Percentiles rank a stretch among this genome's conserved stretches.
Conservation (phyloP, 2,329 filamentous ascomycete genomes). For the Cladosporium colombiae region DNA sequence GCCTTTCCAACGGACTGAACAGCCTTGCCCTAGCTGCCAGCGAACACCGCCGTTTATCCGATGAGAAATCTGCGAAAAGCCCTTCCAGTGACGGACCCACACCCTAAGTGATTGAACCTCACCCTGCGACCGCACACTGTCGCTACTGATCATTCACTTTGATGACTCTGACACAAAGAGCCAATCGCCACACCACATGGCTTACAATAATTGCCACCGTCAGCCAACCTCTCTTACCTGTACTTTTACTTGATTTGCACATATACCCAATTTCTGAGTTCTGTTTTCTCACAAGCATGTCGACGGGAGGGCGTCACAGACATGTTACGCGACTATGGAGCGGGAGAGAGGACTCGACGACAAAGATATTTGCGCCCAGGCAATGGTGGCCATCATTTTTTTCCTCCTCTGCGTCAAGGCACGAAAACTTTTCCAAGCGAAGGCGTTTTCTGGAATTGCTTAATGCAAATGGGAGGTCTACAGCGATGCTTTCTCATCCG, state of each 20-base stretch:
- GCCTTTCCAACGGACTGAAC: constrained; percentile 41
- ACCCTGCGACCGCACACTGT: not conserved
- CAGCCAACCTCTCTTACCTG: constrained; percentile 12
- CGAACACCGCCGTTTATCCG: constrained; percentile 36
- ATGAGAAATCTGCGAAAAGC: constrained; percentile 30
- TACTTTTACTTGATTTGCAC: constrained; percentile 20
- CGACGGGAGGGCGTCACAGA: constrained; percentile 17
- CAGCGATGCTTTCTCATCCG: not conserved
- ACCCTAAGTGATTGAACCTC: not conserved
- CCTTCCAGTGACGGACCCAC: constrained; percentile 9
- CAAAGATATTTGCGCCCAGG: not conserved
- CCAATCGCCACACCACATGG: not conserved
- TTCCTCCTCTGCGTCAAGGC: not conserved
- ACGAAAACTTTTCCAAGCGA: not conserved
- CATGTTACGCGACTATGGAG: constrained; percentile 15
- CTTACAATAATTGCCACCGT: not conserved
- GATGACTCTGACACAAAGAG: not conserved
- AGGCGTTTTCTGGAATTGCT: constrained; percentile 5
- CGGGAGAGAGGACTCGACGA: not conserved
- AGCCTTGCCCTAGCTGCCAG: constrained; percentile 40
- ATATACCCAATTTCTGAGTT: constrained; percentile 19
- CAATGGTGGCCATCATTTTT: constrained; percentile 9
- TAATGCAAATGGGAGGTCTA: not conserved
- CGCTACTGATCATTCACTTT: not conserved
- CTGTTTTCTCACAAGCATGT: constrained; percentile 14